Conservation (phyloP, 2,329 filamentous ascomycete species). For the Sordariomycetes sp. region DNA sequence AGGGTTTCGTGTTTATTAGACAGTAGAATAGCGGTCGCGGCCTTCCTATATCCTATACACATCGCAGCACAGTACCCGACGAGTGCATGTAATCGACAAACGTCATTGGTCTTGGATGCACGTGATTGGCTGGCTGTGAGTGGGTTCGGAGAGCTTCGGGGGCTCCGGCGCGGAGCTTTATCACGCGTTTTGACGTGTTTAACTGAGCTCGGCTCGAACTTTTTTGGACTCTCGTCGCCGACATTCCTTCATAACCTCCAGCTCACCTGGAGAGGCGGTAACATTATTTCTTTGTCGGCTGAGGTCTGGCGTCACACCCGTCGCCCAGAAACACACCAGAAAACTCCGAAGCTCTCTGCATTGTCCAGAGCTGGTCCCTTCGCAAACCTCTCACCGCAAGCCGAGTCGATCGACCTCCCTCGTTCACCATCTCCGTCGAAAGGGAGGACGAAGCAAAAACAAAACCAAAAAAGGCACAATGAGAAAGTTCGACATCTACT, state of each 20-base stretch:
- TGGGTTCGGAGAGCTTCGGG: not conserved
- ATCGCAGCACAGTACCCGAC: not conserved
- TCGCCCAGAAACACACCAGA: not conserved
- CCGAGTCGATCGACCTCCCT: too few species aligned
- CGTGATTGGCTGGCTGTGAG: not conserved
- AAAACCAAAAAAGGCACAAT: not conserved
- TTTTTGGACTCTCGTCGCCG: not conserved
- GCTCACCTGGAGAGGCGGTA: not conserved
- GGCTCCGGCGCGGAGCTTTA: not conserved
- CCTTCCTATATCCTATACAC: not conserved
- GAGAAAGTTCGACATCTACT: slow-evolving; percentile 4
- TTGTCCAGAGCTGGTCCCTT: too few species aligned
- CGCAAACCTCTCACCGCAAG: too few species aligned
- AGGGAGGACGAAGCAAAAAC: not conserved
- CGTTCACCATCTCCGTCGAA: not conserved
- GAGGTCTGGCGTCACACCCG: not conserved
- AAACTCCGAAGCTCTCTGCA: not conserved
- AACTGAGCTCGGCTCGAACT: not conserved
- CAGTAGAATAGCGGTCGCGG: not conserved
- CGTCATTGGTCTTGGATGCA: too few species aligned
- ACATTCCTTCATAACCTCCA: not conserved
- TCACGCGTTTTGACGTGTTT: not conserved
- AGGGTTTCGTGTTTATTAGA: not conserved
- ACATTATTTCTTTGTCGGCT: not conserved
- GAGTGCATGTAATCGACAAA: too few species aligned